A percentile compares a stretch with the other conserved stretches of the same genome.
phyloP scores from a whole-genome alignment of 2,329 filamentous ascomycete genomes.

The Fusarium chuoi region DNA sequence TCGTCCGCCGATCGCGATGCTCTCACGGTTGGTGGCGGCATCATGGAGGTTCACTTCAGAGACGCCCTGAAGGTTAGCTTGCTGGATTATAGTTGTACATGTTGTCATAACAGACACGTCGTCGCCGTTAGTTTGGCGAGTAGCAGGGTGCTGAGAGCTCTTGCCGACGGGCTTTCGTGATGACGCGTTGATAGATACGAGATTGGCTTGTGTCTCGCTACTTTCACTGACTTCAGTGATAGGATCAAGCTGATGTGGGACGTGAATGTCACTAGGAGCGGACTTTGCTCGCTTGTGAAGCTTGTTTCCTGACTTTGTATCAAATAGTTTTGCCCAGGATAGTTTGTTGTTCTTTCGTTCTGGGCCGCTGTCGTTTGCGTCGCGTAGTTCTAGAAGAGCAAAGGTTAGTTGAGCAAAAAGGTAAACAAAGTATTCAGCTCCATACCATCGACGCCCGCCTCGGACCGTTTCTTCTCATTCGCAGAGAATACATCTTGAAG shows the following conservation, averaged over 20 bases:
- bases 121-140: background rate
- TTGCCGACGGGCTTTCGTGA: background rate
- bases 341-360: background rate
- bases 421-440: background rate
- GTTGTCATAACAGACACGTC: background rate
- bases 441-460: constrained; percentile 1
- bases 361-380: background rate
- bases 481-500: background rate
- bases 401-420: background rate
- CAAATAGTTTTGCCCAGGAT: constrained; percentile 11
- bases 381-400: background rate
- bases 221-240: constrained; percentile 8
- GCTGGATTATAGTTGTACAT: constrained; percentile 7
- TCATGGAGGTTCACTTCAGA: background rate
- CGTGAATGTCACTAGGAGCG: background rate
- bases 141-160: background rate
- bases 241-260: background rate
- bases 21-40: background rate
- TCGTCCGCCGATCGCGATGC: background rate
- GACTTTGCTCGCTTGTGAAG: constrained; percentile 27
- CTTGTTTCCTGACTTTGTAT: constrained; percentile 25
- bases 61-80: background rate
- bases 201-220: background rate
- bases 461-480: background rate
- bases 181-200: background rate